phyloP scores from a whole-genome alignment of 2,329 filamentous ascomycete genomes.

The Aspergillus udagawae region DNA sequence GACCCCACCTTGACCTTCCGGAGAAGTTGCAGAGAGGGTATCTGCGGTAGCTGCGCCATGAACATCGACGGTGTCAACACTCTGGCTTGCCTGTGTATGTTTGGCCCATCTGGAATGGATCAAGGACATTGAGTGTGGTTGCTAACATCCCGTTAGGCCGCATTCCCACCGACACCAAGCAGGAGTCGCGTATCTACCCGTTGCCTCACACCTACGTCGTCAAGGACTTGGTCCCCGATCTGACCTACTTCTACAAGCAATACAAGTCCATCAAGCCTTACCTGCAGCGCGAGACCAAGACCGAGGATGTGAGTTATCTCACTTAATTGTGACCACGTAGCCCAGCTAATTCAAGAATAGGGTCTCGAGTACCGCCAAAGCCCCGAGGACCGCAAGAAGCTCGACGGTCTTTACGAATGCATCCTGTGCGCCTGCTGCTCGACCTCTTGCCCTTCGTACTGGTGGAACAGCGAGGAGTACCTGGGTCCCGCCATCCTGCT shows the following conservation, averaged over 20 bases:
- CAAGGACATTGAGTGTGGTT: conserved; percentile 6
- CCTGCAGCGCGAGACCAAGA: conserved; percentile 81
- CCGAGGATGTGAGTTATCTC: conserved; percentile 66
- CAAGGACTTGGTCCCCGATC: conserved; percentile 95
- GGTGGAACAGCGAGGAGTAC: conserved; percentile 99
- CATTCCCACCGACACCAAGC: conserved; percentile 75
- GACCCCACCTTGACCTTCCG: conserved; percentile 96
- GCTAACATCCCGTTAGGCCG: conserved; percentile 59
- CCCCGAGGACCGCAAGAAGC: conserved; percentile 89
- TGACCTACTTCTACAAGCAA: conserved; percentile 99
- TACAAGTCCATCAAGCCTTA: conserved; percentile 99
- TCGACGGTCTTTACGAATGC: conserved; percentile 97
- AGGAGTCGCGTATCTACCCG: conserved; percentile 93
- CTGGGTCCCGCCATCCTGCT: conserved; percentile 93
- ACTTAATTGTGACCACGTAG: conserved; percentile 14
- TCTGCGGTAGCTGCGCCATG: conserved; percentile 98
- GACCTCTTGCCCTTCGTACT: conserved; percentile 99
- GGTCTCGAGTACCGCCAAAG: conserved; percentile 89
- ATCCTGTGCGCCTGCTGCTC: conserved; percentile 99
- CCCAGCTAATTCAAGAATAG: conserved; percentile 42
- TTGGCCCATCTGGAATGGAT: background rate
- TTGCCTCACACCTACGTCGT: conserved; percentile 98
- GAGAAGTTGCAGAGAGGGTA: conserved; percentile 93
- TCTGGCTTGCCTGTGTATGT: conserved; percentile 91
- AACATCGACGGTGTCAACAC: conserved; percentile 99